Percentiles rank a stretch among this genome's conserved stretches.
Evolutionary conservation across 2,329 filamentous ascomycete species (phyloP).

Genomic region (Alternaria novae-zelandiae): DNA sequence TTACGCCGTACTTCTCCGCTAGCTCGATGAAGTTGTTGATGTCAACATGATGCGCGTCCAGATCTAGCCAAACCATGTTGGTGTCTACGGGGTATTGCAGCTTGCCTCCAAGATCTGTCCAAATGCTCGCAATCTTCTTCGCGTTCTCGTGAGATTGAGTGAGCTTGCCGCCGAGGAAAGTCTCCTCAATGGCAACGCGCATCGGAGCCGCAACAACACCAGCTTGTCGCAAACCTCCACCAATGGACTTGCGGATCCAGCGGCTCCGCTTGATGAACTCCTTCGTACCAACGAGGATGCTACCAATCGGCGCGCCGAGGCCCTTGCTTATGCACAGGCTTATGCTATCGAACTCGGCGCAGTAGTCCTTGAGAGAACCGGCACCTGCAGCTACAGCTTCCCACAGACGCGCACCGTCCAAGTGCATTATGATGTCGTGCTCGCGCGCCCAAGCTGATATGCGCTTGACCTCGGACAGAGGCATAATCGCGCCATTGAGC

Average conservation of each 20-base stretch:
- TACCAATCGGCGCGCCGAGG: constrained; percentile 80
- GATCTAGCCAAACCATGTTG: constrained; percentile 90
- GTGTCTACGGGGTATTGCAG: constrained; percentile 75
- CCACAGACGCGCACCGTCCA: constrained; percentile 83
- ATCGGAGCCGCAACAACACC: constrained; percentile 79
- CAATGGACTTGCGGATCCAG: constrained; percentile 82
- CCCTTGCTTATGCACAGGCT: constrained; percentile 84
- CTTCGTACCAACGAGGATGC: constrained; percentile 68
- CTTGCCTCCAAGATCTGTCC: constrained; percentile 73
- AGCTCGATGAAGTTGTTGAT: constrained; percentile 61
- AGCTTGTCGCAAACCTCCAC: constrained; percentile 77
- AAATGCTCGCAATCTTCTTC: constrained; percentile 67
- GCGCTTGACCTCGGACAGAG: constrained; percentile 70
- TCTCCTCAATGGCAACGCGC: constrained; percentile 78
- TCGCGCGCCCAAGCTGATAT: constrained; percentile 72
- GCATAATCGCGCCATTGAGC: constrained; percentile 78
- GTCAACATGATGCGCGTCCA: constrained; percentile 65
- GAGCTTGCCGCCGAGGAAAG: constrained; percentile 73
- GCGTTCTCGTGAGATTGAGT: constrained; percentile 67
- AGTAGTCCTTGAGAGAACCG: constrained; percentile 70
- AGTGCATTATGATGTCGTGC: constrained; percentile 72
- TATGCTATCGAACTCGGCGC: constrained; percentile 73
- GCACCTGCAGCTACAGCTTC: constrained; percentile 77
- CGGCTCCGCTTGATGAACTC: constrained; percentile 69
- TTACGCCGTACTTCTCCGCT: constrained; percentile 64